phyloP scores from a whole-genome alignment of 2,329 filamentous ascomycete genomes.

The Leptographium lundbergii region DNA sequence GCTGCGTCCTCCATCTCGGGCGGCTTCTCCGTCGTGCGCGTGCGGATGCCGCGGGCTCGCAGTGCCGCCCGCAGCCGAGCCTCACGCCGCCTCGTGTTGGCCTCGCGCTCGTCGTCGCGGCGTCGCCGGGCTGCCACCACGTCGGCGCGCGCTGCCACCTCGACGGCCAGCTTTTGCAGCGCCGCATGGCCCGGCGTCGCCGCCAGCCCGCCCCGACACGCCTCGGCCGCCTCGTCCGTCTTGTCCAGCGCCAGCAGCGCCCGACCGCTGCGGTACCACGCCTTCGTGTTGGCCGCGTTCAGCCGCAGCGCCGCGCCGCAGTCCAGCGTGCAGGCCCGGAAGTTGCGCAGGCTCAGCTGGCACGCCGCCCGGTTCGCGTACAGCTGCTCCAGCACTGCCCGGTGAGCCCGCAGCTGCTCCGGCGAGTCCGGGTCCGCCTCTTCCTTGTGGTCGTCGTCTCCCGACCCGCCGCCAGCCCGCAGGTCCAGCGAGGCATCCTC shows the following conservation, averaged over 20 bases:
- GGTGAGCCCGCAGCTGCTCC: slow-evolving; percentile 48
- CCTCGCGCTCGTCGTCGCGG: slow-evolving; percentile 39
- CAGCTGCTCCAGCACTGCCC: slow-evolving; percentile 57
- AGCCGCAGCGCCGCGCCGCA: slow-evolving; percentile 67
- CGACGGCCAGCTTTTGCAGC: slow-evolving; percentile 45
- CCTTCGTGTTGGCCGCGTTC: slow-evolving; percentile 75
- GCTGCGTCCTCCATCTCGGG: slow-evolving; percentile 81
- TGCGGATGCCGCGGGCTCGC: slow-evolving; percentile 55
- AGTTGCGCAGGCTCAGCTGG: slow-evolving; percentile 80
- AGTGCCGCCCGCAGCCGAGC: slow-evolving; percentile 53
- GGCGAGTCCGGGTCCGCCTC: slow-evolving; percentile 32
- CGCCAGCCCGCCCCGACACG: slow-evolving; percentile 58
- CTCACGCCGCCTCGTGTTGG: slow-evolving; percentile 36
- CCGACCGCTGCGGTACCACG: slow-evolving; percentile 71
- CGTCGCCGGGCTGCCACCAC: slow-evolving; percentile 41
- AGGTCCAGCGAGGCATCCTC: not conserved
- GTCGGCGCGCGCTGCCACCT: slow-evolving; percentile 37
- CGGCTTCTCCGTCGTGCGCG: slow-evolving; percentile 52
- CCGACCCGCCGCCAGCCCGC: not conserved
- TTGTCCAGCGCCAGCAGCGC: slow-evolving; percentile 72
- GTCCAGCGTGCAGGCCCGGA: slow-evolving; percentile 74
- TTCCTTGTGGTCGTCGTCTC: slow-evolving; percentile 9
- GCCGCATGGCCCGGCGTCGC: slow-evolving; percentile 54
- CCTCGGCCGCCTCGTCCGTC: slow-evolving; percentile 66
- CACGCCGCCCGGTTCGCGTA: slow-evolving; percentile 83